phyloP scores from a whole-genome alignment of 1,284 basidiomycete species.

The Somion occarium region DNA sequence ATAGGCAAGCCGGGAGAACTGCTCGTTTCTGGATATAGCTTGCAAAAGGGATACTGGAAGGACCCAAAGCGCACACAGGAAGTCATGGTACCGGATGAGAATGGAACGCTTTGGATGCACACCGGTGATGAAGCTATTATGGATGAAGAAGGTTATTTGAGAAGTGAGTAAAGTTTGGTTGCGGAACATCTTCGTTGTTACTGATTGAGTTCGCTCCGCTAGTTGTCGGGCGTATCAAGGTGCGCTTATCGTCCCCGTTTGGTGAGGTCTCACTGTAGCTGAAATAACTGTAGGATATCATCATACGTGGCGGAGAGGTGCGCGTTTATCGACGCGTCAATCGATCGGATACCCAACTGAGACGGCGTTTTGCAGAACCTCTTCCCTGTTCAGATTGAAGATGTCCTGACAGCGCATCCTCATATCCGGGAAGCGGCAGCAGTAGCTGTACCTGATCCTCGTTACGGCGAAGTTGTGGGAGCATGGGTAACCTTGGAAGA shows the following conservation, averaged over 20 bases:
- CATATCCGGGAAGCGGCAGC: slow-evolving; percentile 71
- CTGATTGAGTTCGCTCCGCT: slow-evolving; percentile 8
- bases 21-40: slow-evolving; percentile 67
- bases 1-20: slow-evolving; percentile 71
- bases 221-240: slow-evolving; percentile 80
- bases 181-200: not conserved
- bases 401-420: slow-evolving; percentile 59
- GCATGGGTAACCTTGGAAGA: slow-evolving; percentile 62
- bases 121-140: slow-evolving; percentile 82
- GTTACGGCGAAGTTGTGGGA: slow-evolving; percentile 76
- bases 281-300: slow-evolving; percentile 54
- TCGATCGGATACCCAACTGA: not conserved
- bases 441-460: slow-evolving; percentile 67
- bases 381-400: slow-evolving; percentile 84
- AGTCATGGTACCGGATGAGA: slow-evolving; percentile 53
- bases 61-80: slow-evolving; percentile 65
- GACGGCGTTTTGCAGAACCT: slow-evolving; percentile 51
- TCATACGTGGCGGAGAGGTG: slow-evolving; percentile 85
- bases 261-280: not conserved
- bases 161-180: slow-evolving; percentile 38
- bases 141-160: slow-evolving; percentile 79
- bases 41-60: slow-evolving; percentile 86
- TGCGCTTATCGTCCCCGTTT: slow-evolving; percentile 18
- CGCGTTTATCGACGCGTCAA: not conserved
- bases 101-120: slow-evolving; percentile 74